These are phyloP conservation scores for Anthoceros angustus DNA, from an alignment of 225 moss, liverwort and hornwort genomes.

Conservation along the genomic window DNA sequence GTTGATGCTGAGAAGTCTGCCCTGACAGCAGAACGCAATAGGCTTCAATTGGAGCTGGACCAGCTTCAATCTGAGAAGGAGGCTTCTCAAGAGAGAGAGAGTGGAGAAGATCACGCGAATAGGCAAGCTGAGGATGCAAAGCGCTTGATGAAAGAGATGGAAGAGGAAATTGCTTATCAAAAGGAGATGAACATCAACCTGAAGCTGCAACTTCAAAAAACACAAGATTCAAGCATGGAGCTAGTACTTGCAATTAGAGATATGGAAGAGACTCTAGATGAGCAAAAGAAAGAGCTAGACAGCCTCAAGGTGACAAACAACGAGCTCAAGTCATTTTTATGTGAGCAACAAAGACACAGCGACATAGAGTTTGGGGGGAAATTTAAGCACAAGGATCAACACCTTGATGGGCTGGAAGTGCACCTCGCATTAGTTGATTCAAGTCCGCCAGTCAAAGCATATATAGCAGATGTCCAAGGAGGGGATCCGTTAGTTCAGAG, in stretches of 20 bases:
- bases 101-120: slow-evolving; percentile 53
- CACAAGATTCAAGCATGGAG: slow-evolving; percentile 68
- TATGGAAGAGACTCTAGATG: slow-evolving; percentile 44
- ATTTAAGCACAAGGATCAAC: slow-evolving; percentile 6
- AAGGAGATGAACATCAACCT: slow-evolving; percentile 56
- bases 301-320: slow-evolving; percentile 14
- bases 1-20: slow-evolving; percentile 56
- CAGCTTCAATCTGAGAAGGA: slow-evolving; percentile 38
- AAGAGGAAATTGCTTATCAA: slow-evolving; percentile 56
- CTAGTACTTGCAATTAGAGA: slow-evolving; percentile 72
- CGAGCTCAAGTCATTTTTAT: slow-evolving; percentile 16
- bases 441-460: not conserved
- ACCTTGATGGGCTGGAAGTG: not conserved
- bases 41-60: slow-evolving; percentile 63
- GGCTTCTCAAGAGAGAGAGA: slow-evolving; percentile 39
- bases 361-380: slow-evolving; percentile 16
- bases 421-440: not conserved
- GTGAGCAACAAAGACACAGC: slow-evolving; percentile 11
- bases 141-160: slow-evolving; percentile 53
- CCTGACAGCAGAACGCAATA: slow-evolving; percentile 52
- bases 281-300: slow-evolving; percentile 26
- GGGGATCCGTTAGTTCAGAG: not conserved
- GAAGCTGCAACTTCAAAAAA: slow-evolving; percentile 60
- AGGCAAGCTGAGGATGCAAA: slow-evolving; percentile 73
- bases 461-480: not conserved